phyloP scores from a whole-genome alignment of 2,329 filamentous ascomycete species.

The Xylaria digitata region DNA sequence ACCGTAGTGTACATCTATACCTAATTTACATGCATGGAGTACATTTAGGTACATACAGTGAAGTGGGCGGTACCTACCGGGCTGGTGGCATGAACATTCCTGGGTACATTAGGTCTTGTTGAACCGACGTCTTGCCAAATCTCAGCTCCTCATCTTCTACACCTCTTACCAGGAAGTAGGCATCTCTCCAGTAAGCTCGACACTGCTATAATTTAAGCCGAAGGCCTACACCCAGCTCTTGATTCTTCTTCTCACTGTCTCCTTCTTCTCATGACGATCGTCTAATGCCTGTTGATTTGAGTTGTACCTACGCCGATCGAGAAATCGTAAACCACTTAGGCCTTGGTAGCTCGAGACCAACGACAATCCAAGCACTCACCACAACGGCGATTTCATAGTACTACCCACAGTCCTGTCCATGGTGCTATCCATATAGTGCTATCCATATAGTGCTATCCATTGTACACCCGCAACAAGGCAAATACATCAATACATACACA shows the following conservation, averaged over 20 bases:
- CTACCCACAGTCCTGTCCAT: too few relatives aligned
- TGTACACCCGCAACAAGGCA: too few relatives aligned
- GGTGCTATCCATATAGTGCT: too few relatives aligned
- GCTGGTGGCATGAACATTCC: too few relatives aligned
- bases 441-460: too few relatives aligned
- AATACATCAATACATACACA: neutral
- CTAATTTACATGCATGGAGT: neutral
- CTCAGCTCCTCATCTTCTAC: slow-evolving; percentile 1
- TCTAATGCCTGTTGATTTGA: neutral
- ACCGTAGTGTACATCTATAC: neutral
- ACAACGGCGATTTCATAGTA: too few relatives aligned
- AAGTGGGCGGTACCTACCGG: neutral
- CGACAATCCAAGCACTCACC: neutral
- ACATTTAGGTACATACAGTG: too few relatives aligned
- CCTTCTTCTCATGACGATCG: neutral
- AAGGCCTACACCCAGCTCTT: neutral
- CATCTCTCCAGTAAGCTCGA: neutral
- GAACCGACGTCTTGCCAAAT: slow-evolving; percentile 1
- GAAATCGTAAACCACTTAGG: neutral
- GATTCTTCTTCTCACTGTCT: neutral
- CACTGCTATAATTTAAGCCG: neutral
- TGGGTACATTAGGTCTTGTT: too few relatives aligned
- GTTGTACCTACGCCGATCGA: neutral
- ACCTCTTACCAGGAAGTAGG: neutral
- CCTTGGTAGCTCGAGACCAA: neutral